Base-by-base conservation (phyloP, 2,329 filamentous ascomycete genomes). In the Fusarium austroafricanum region DNA sequence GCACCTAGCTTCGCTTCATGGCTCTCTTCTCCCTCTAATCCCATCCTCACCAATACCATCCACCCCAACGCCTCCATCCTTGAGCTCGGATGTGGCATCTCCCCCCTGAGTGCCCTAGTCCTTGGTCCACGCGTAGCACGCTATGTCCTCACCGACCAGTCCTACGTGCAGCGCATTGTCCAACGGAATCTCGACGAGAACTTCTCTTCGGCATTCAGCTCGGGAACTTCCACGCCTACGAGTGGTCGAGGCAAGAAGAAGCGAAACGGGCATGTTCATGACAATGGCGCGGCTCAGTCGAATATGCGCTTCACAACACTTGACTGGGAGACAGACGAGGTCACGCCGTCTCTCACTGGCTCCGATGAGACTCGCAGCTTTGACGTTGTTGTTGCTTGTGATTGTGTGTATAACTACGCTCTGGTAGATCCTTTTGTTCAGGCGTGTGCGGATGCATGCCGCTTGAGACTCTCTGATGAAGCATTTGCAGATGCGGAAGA, bases 361-460 rank as follows among this genome's bases (percentile, higher is more conserved):
- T 75, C 76, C 15, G 63, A 69, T 17, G 66, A 53, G 37, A 73
- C 65, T 43, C 75, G 71, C 73, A 84, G 85, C 58, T 90, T 96
- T 69, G 91, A 96, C 73, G 79, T 89, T 15, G 83, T 98, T 12
- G 77, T 98, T 35, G 93, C 94, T 6, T 97, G 93, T 75, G 96
- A 99, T 78, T 97, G 94, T 78, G 91, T 99, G 71, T 99, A 96
- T 83, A 99, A 98, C 79, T 92, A 97, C 69, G 87, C 91, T 4
- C 86, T 98, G 5, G 87, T 98, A 23, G 82, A 87, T 42, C 93
- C 94, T 0, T 87, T 98, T 47, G 92, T 96, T n/a, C 87, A 90
- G 72, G 92, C 93, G 0, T 97, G 92, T 76, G 87, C 83, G 8
- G 92, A 96, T 65, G 84, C 89, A 23, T 97, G 93, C 78, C 81